phyloP scores from a whole-genome alignment of 768 basidiomycete genomes.

The Leccinellum rugosiceps region DNA sequence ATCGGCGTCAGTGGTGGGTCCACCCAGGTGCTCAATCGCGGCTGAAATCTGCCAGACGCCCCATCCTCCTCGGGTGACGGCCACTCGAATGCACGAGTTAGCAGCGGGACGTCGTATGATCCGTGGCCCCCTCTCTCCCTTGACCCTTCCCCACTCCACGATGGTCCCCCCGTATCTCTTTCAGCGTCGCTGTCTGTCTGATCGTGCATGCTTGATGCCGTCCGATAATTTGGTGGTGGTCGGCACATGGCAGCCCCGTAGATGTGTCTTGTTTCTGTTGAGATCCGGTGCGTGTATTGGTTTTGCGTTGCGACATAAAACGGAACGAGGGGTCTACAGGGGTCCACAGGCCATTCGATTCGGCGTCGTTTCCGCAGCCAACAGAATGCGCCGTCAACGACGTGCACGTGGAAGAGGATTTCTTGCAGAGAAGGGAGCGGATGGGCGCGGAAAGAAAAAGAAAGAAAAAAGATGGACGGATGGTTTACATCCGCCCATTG shows the following conservation, averaged over 20 bases:
- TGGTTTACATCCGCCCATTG: constrained; percentile 32
- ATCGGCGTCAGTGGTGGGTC: constrained; percentile 20
- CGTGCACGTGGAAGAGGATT: constrained; percentile 8
- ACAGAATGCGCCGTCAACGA: constrained; percentile 7
- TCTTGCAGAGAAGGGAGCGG: constrained; percentile 12
- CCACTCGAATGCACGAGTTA: constrained; percentile 25
- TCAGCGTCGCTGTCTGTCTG: constrained; percentile 42
- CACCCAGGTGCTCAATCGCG: constrained; percentile 4
- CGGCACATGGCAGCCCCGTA: constrained; percentile 25
- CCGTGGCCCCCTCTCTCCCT: constrained; percentile 10
- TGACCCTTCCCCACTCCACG: constrained; percentile 25
- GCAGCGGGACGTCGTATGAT: constrained; percentile 14
- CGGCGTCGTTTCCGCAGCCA: constrained; percentile 5
- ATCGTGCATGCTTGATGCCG: constrained; percentile 15
- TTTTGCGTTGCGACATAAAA: constrained; percentile 17
- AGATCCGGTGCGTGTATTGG: constrained; percentile 18
- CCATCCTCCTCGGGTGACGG: constrained; percentile 21
- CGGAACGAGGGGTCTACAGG: constrained; percentile 10
- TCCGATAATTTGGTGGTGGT: constrained; percentile 17
- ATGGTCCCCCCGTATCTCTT: constrained; percentile 44
- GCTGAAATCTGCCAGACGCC: constrained; percentile 5
- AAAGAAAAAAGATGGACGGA: constrained; percentile 27
- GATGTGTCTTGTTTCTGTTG: constrained; percentile 15
- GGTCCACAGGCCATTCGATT: constrained; percentile 25
- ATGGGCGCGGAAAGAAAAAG: constrained; percentile 30